Conservation (phyloP, 768 basidiomycete species). For the Lactifluus pinguis region DNA sequence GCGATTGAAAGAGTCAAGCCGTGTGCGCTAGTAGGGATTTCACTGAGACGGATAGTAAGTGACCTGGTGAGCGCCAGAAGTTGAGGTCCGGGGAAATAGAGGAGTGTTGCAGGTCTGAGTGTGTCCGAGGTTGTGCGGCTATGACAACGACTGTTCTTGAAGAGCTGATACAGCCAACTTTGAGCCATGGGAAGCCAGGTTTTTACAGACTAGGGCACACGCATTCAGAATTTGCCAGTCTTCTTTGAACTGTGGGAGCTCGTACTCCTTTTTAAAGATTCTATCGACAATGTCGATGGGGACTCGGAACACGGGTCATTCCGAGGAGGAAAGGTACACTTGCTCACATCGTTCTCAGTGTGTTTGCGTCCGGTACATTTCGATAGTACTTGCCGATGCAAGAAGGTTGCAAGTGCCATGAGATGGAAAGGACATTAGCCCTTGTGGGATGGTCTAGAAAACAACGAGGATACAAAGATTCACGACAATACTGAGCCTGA, state of each 20-base stretch:
- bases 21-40: slow-evolving; percentile 2
- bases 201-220: slow-evolving; percentile 10
- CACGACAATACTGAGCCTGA: neutral
- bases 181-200: slow-evolving; percentile 8
- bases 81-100: neutral
- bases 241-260: neutral
- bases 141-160: slow-evolving; percentile 8
- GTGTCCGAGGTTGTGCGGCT: slow-evolving; percentile 2
- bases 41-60: slow-evolving; percentile 3
- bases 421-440: neutral
- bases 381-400: neutral
- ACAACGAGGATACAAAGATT: neutral
- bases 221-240: neutral
- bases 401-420: neutral
- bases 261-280: slow-evolving; percentile 9
- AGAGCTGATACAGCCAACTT: slow-evolving; percentile 4
- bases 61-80: slow-evolving; percentile 2
- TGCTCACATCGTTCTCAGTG: neutral
- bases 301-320: neutral
- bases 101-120: slow-evolving; percentile 1
- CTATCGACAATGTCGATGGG: slow-evolving; percentile 9
- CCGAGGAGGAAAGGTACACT: neutral
- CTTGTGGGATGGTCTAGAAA: neutral
- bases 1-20: neutral
- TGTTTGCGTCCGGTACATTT: neutral